phyloP scores from a whole-genome alignment of 2,329 filamentous ascomycete species.

The Neospermospora avenae region DNA sequence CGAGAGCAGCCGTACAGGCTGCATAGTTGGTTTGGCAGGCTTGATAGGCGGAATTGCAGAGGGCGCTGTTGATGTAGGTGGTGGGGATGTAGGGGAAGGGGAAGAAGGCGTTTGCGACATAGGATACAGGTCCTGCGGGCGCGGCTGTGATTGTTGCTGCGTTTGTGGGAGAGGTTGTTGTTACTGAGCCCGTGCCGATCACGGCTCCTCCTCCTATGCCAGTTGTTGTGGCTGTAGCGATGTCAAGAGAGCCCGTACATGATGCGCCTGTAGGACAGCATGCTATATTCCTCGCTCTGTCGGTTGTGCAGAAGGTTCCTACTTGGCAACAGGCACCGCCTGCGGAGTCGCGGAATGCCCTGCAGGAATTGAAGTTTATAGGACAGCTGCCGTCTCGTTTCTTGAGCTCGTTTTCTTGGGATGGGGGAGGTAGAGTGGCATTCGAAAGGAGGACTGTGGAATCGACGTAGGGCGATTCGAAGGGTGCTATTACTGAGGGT shows the following conservation, averaged over 20 bases:
- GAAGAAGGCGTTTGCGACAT: slow-evolving; percentile 56
- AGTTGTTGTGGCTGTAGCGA: slow-evolving; percentile 17
- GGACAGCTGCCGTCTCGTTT: slow-evolving; percentile 33
- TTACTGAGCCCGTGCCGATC: slow-evolving; percentile 12
- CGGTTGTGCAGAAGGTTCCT: slow-evolving; percentile 32
- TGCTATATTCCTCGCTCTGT: slow-evolving; percentile 31
- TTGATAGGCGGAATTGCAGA: slow-evolving; percentile 49
- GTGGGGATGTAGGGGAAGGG: slow-evolving; percentile 56
- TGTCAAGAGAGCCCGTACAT: slow-evolving; percentile 33
- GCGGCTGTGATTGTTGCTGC: slow-evolving; percentile 17
- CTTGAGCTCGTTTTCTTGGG: slow-evolving; percentile 23
- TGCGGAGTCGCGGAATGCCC: slow-evolving; percentile 26
- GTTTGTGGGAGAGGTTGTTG: slow-evolving; percentile 17
- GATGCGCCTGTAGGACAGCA: slow-evolving; percentile 35
- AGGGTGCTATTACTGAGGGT: slow-evolving; percentile 28
- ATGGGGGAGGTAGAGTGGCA: slow-evolving; percentile 14
- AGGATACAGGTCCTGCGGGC: slow-evolving; percentile 41
- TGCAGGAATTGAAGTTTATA: slow-evolving; percentile 33
- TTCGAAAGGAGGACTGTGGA: slow-evolving; percentile 21
- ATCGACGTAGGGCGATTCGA: slow-evolving; percentile 24
- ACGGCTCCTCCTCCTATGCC: slow-evolving; percentile 8
- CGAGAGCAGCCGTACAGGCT: slow-evolving; percentile 50
- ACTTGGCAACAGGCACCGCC: slow-evolving; percentile 34
- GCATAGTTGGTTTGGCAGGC: slow-evolving; percentile 54
- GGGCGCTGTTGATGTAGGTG: slow-evolving; percentile 47